These are phyloP conservation scores for Vaccinium macrocarpon DNA, from an alignment of 148 eudicot genomes.

Conservation along the genomic window DNA sequence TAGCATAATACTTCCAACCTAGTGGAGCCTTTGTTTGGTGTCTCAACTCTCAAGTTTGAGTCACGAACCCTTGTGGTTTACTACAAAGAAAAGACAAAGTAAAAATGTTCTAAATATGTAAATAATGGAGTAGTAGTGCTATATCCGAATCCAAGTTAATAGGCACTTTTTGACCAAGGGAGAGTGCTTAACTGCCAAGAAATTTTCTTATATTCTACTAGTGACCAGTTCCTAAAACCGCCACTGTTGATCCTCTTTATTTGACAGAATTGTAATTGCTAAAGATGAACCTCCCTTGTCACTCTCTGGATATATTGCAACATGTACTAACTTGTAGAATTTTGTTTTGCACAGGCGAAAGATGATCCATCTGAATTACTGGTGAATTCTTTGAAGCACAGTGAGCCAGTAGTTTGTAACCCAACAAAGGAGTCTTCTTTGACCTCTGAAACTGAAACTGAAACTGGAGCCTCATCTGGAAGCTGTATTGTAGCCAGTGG, in stretches of 20 bases:
- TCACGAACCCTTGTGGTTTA: not conserved
- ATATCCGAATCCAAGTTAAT: not conserved
- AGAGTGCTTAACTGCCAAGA: not conserved
- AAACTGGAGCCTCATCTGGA: constrained; percentile 36
- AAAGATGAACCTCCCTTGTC: constrained; percentile 20
- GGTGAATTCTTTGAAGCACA: constrained; percentile 33
- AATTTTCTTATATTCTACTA: not conserved
- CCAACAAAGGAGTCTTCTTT: constrained; percentile 27
- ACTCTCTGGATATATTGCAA: not conserved
- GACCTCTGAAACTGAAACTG: constrained; percentile 26
- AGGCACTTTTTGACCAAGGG: not conserved
- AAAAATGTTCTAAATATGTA: not conserved
- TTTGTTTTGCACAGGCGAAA: constrained; percentile 41
- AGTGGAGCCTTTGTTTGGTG: not conserved
- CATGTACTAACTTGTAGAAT: constrained; percentile 14
- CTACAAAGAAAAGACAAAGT: not conserved
- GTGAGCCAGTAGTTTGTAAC: constrained; percentile 13
- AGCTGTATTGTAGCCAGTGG: constrained; percentile 20
- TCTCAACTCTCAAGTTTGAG: not conserved
- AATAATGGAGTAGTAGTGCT: not conserved
- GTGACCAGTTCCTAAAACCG: not conserved
- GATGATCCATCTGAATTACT: constrained; percentile 48
- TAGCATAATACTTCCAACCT: not conserved
- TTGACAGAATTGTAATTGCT: not conserved
- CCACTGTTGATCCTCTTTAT: not conserved